Evolutionary conservation across 345 rosid species (phyloP).

Genomic region (Physaria fendleri): DNA sequence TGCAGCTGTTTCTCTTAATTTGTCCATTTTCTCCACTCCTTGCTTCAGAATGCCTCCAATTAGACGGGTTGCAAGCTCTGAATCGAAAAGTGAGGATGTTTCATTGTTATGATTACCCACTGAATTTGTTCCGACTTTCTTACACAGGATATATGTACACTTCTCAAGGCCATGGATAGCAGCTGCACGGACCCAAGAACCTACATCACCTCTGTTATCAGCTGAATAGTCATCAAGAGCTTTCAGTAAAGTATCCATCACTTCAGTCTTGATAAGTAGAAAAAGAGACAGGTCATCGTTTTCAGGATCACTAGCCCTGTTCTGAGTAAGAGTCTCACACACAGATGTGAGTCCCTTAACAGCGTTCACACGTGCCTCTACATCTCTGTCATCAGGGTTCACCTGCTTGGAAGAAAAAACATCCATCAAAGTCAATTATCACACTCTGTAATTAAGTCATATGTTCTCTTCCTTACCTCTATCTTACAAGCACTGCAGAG

Average conservation of each 20-base stretch:
- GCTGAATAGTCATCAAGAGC: slow-evolving; percentile 94
- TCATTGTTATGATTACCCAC: slow-evolving; percentile 23
- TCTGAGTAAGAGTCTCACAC: slow-evolving; percentile 66
- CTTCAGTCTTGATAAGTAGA: slow-evolving; percentile 66
- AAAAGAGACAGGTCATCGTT: slow-evolving; percentile 45
- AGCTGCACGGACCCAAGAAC: slow-evolving; percentile 99
- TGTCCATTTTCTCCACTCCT: slow-evolving; percentile 95
- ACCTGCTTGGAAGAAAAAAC: slow-evolving; percentile 40
- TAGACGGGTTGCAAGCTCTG: slow-evolving; percentile 51
- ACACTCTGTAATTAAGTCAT: background rate
- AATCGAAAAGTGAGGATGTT: slow-evolving; percentile 40
- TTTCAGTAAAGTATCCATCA: slow-evolving; percentile 65
- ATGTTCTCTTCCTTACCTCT: slow-evolving; percentile 50
- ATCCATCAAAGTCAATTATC: slow-evolving; percentile 10
- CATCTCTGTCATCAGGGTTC: slow-evolving; percentile 88
- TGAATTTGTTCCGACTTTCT: slow-evolving; percentile 27
- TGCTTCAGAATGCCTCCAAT: slow-evolving; percentile 70
- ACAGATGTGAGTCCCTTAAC: slow-evolving; percentile 81
- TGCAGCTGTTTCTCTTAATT: slow-evolving; percentile 84
- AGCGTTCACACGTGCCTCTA: slow-evolving; percentile 92
- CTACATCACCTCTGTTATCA: slow-evolving; percentile 96
- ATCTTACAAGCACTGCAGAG: slow-evolving; percentile 65
- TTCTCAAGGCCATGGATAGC: slow-evolving; percentile 85
- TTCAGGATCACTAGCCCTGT: slow-evolving; percentile 26
- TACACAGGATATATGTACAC: slow-evolving; percentile 73